A percentile compares a stretch with the other conserved stretches of the same genome.
phyloP scores from a whole-genome alignment of 192 early-diverging fungal genomes.

The Coemansia brasiliensis region DNA sequence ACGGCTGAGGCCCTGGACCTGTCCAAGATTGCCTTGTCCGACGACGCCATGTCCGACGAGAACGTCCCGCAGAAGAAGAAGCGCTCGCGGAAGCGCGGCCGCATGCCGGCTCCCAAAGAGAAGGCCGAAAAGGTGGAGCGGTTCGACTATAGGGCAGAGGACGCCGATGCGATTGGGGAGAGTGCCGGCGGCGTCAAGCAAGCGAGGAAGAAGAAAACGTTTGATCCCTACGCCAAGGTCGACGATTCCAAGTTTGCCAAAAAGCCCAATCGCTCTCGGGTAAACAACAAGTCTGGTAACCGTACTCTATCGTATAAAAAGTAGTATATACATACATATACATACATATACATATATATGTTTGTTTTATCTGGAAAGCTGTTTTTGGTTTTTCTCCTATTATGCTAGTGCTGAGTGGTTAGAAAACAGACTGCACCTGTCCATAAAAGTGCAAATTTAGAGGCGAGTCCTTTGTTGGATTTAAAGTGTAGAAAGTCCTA shows the following conservation, averaged over 20 bases:
- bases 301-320: slow-evolving; percentile 37
- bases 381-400: no score
- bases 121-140: background rate
- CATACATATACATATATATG: no score
- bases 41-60: background rate
- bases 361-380: no score
- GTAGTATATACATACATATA: no score
- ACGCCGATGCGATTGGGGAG: slow-evolving; percentile 1
- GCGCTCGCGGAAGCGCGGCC: background rate
- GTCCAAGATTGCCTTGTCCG: slow-evolving; percentile 21
- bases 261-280: slow-evolving; percentile 7
- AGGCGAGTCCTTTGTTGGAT: no score
- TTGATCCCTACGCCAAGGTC: slow-evolving; percentile 38
- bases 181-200: slow-evolving; percentile 1
- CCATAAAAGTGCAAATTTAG: no score
- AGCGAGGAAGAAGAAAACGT: slow-evolving; percentile 9
- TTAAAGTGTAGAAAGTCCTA: no score
- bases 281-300: slow-evolving; percentile 33
- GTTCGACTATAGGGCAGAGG: background rate
- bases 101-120: background rate
- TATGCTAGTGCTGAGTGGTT: no score
- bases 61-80: background rate
- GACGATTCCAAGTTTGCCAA: slow-evolving; percentile 17
- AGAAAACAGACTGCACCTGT: no score
- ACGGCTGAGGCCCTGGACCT: slow-evolving; percentile 5